Evolutionary conservation across 2,329 filamentous ascomycete genomes (phyloP), one percentile per base, ranked within the genome.

Genomic region (Pseudogymnoascus destructans): DNA sequence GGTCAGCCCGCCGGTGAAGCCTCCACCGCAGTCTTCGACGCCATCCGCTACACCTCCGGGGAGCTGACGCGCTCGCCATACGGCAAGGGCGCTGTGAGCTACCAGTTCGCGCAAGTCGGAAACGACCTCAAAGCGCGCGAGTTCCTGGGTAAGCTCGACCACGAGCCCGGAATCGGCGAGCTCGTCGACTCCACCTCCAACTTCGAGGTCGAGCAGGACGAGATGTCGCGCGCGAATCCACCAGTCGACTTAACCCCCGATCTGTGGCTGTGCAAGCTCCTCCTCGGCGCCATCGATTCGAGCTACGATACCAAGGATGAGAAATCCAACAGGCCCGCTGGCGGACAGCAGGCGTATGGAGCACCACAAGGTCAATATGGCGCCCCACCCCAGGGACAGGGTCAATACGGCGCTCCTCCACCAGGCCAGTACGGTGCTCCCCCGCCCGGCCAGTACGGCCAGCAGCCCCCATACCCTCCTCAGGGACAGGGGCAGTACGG

Each of bases 131-230:
- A 78, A 63, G 83, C 83, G 1, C 78, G 79, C 58, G 77, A 83
- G 61, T 86, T 85, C 73, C 72, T 86, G 54, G 70, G 74, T 55
- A 79, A 79, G 64, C 74, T 86, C n/a, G 83, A 86, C 64, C 77
- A 79, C 61, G 81, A 86, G 60, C 80, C 81, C 10, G 69, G 70
- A 19, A 78, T 86, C 64, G 83, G 83, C 54, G 69, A 73, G 13
- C 70, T 85, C 68, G 78, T 86, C 59, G 82, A 86, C 69, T 86
- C 82, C 72, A 86, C 82, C 59, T 85, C 82, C 19, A 85, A 85
- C 71, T 85, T 79, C 64, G 82, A 85, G 70, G 80, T 83, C 63
- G 83, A 86, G 67, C 80, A 82, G 61, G 79, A 81, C 54, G 81
- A 85, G 66, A 84, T 86, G 81, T 73, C 78, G 1, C 76, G 77